phyloP scores from a whole-genome alignment of 345 rosid genomes.

The Mercurialis annua region DNA sequence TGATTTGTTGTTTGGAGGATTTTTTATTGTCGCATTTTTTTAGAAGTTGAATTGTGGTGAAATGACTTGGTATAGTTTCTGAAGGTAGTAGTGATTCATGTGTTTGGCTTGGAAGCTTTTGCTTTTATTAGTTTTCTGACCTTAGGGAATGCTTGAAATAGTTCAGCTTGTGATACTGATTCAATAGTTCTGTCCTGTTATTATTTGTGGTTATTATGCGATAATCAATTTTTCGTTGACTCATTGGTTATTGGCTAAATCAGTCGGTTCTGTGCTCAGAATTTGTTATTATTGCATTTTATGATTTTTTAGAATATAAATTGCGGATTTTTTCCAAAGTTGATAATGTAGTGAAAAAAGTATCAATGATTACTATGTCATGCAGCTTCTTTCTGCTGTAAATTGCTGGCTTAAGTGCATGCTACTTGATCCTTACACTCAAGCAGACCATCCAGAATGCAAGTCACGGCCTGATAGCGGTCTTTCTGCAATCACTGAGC shows the following conservation, averaged over 20 bases:
- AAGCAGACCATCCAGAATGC: slow-evolving; percentile 97
- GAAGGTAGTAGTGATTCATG: background rate
- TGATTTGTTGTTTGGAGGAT: no score
- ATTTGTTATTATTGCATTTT: background rate
- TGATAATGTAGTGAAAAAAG: slow-evolving; percentile 3
- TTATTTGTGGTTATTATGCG: background rate
- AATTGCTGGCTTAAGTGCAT: slow-evolving; percentile 99
- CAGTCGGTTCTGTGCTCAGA: background rate
- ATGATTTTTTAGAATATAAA: no score
- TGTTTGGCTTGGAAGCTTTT: no score
- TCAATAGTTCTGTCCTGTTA: background rate
- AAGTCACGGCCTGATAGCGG: slow-evolving; percentile 94
- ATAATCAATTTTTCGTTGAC: background rate
- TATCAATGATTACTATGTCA: background rate
- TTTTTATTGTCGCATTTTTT: background rate
- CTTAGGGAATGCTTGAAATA: background rate
- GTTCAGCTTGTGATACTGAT: background rate
- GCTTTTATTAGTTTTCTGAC: background rate
- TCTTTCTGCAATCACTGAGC: slow-evolving; percentile 91
- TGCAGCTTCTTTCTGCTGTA: slow-evolving; percentile 94
- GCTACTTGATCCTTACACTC: slow-evolving; percentile 85
- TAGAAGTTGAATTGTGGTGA: background rate
- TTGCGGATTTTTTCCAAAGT: no score
- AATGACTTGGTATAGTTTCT: background rate
- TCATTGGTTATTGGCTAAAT: background rate